Evolutionary conservation across 2,329 filamentous ascomycete genomes (phyloP).

Genomic region (Pseudogymnoascus sp.): DNA sequence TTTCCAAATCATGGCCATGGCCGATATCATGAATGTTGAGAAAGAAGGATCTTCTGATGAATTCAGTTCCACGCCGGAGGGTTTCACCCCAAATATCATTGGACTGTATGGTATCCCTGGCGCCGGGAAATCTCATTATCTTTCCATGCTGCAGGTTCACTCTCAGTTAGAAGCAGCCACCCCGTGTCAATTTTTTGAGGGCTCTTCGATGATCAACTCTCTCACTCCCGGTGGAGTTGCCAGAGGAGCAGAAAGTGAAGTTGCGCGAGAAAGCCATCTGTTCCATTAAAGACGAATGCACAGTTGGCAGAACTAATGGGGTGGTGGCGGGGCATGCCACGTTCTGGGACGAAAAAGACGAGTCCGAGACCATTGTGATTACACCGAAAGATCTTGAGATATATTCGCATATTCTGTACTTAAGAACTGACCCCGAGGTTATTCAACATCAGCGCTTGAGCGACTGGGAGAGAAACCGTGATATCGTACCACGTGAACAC

Average conservation of each 20-base stretch:
- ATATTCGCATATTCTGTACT: slow-evolving; percentile 53
- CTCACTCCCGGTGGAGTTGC: slow-evolving; percentile 36
- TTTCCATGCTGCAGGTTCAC: slow-evolving; percentile 33
- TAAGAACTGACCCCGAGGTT: slow-evolving; percentile 34
- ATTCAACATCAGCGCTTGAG: slow-evolving; percentile 32
- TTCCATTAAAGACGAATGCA: slow-evolving; percentile 34
- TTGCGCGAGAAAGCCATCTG: slow-evolving; percentile 40
- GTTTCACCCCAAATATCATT: slow-evolving; percentile 34
- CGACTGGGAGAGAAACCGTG: slow-evolving; percentile 34
- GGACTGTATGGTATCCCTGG: slow-evolving; percentile 49
- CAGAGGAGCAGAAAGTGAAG: slow-evolving; percentile 29
- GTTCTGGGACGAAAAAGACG: slow-evolving; percentile 40
- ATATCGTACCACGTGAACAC: slow-evolving; percentile 28
- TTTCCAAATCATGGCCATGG: background rate
- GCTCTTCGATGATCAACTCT: slow-evolving; percentile 39
- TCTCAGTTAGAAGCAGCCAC: slow-evolving; percentile 23
- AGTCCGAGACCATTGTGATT: slow-evolving; percentile 29
- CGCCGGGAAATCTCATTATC: slow-evolving; percentile 42
- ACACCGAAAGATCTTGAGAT: slow-evolving; percentile 38
- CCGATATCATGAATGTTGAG: background rate
- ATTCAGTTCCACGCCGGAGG: background rate
- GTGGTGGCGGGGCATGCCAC: slow-evolving; percentile 49
- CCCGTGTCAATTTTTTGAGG: slow-evolving; percentile 43
- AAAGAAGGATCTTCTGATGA: background rate
- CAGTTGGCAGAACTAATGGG: slow-evolving; percentile 28